Conservation (phyloP, 768 basidiomycete genomes). For the Lactarius vividus region DNA sequence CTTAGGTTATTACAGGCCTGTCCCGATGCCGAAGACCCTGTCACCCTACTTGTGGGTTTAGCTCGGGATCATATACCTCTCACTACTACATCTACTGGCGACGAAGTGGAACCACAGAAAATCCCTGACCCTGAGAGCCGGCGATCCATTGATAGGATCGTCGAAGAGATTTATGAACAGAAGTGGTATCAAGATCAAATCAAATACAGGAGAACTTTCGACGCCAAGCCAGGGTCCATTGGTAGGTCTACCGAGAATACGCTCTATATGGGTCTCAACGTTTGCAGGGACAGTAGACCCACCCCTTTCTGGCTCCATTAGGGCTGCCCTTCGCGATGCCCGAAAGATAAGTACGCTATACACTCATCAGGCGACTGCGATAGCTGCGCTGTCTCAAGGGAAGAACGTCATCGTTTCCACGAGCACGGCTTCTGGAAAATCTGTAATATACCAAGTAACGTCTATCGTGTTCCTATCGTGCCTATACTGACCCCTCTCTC, state of each 20-base stretch:
- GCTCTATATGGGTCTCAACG: neutral
- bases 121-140: constrained; percentile 48
- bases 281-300: constrained; percentile 47
- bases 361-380: constrained; percentile 66
- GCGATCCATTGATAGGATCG: constrained; percentile 53
- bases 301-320: constrained; percentile 56
- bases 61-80: constrained; percentile 71
- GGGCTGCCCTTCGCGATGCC: constrained; percentile 51
- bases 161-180: constrained; percentile 55
- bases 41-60: constrained; percentile 59
- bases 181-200: constrained; percentile 75
- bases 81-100: constrained; percentile 48
- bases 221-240: constrained; percentile 48
- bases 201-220: constrained; percentile 50
- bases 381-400: constrained; percentile 55
- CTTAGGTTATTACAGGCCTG: constrained; percentile 59
- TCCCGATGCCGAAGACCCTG: constrained; percentile 55
- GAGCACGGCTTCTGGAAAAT: constrained; percentile 87
- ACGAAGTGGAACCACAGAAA: constrained; percentile 17
- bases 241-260: constrained; percentile 40
- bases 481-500: neutral
- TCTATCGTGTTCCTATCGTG: neutral
- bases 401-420: constrained; percentile 85
- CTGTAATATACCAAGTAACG: constrained; percentile 76
- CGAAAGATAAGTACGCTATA: constrained; percentile 67